Percentiles rank a stretch among this genome's conserved stretches.
phyloP scores from a whole-genome alignment of 352 stramenopile genomes.

The Thalassiosira hispida region DNA sequence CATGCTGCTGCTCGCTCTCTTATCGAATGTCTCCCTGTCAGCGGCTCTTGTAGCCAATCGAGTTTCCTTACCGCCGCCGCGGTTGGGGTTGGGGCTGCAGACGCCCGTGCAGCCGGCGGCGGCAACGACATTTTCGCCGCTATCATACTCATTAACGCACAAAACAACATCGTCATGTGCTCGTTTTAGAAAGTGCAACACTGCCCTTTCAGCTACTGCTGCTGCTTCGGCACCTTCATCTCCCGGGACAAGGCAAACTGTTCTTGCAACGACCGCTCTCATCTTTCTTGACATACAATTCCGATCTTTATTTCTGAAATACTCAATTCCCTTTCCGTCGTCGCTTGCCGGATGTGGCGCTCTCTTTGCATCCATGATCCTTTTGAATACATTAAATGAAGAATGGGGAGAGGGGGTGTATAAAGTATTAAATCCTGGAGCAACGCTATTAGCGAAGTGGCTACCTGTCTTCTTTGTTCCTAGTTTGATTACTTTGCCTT shows the following conservation, averaged over 20 bases:
- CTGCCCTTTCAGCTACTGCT: not conserved
- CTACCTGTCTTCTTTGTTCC: conserved; percentile 87
- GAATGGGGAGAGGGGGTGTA: conserved; percentile 36
- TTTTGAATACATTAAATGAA: conserved; percentile 25
- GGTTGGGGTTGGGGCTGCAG: not conserved
- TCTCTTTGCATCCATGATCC: conserved; percentile 58
- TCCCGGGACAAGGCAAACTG: conserved; percentile 8
- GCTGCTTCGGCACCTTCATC: not conserved
- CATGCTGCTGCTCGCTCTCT: not conserved
- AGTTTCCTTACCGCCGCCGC: not conserved
- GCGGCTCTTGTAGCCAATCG: not conserved
- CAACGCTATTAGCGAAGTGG: conserved; percentile 80
- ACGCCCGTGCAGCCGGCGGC: not conserved
- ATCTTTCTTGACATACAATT: conserved; percentile 62
- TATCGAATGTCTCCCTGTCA: conserved; percentile 17
- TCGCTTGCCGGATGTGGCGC: conserved; percentile 68
- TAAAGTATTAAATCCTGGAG: conserved; percentile 63
- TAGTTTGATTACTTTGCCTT: conserved; percentile 82
- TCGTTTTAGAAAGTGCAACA: not conserved
- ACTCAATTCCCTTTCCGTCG: conserved; percentile 67
- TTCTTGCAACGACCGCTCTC: conserved; percentile 24
- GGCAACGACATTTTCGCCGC: not conserved
- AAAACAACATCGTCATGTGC: no score
- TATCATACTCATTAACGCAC: not conserved
- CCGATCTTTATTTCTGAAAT: conserved; percentile 56